Evolutionary conservation across 1,139 yeast species (phyloP).

Genomic region (Suhomyces yuchorum): DNA sequence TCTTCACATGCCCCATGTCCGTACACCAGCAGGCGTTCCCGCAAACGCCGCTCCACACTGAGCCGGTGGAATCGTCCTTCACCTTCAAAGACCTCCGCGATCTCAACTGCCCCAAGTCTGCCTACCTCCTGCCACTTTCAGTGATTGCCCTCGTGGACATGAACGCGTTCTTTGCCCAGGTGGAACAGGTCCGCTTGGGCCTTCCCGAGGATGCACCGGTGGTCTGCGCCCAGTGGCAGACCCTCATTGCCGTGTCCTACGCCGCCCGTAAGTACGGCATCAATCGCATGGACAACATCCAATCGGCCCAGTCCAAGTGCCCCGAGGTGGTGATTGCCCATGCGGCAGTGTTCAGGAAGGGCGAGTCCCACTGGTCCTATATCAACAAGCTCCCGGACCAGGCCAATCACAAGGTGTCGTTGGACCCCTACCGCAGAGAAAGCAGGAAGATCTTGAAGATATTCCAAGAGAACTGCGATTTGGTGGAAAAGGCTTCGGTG

Average conservation of each 20-base stretch:
- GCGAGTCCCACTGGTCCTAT: constrained; percentile 83
- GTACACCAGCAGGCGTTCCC: not conserved
- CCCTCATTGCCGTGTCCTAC: constrained; percentile 85
- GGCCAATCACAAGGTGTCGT: constrained; percentile 71
- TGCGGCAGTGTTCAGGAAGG: constrained; percentile 91
- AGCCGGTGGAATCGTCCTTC: constrained; percentile 12
- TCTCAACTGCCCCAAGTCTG: constrained; percentile 44
- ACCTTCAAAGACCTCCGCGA: constrained; percentile 50
- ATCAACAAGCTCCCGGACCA: constrained; percentile 44
- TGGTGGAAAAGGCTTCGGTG: constrained; percentile 90
- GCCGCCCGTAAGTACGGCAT: constrained; percentile 88
- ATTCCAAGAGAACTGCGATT: constrained; percentile 55
- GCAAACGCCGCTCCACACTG: not conserved
- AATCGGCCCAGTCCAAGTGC: constrained; percentile 71
- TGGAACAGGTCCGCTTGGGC: constrained; percentile 77
- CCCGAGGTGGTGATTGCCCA: constrained; percentile 78
- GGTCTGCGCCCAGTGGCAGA: constrained; percentile 92
- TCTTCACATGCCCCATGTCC: constrained; percentile 3
- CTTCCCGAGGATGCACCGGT: constrained; percentile 72
- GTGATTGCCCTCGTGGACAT: constrained; percentile 85
- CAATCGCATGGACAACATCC: constrained; percentile 70
- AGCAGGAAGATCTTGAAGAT: constrained; percentile 75
- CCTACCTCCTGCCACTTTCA: constrained; percentile 71
- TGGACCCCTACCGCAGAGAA: constrained; percentile 90
- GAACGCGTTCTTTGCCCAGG: constrained; percentile 96